phyloP scores from a whole-genome alignment of 345 rosid species.

The Euphorbia tirucalli region DNA sequence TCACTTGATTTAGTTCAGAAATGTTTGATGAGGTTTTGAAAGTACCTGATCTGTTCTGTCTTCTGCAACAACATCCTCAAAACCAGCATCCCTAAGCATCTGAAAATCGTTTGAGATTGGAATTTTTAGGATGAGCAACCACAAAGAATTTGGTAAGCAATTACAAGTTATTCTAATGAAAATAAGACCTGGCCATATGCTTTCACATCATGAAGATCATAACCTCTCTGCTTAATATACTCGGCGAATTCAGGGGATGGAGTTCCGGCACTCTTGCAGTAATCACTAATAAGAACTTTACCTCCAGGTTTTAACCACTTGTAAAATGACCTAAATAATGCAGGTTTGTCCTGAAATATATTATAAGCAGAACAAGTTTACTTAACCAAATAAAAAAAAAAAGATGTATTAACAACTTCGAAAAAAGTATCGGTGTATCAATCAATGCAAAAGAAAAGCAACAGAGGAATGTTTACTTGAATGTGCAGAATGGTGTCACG shows the following conservation, averaged over 20 bases:
- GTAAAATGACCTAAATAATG: constrained; percentile 75
- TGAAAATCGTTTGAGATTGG: constrained; percentile 18
- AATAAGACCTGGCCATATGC: constrained; percentile 73
- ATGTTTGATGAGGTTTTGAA: neutral
- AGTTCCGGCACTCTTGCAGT: constrained; percentile 68
- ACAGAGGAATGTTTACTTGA: constrained; percentile 43
- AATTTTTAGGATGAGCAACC: neutral
- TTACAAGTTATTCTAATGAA: constrained; percentile 5
- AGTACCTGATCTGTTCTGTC: constrained; percentile 82
- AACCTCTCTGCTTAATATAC: constrained; percentile 86
- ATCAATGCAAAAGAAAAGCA: neutral
- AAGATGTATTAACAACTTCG: too few relatives aligned
- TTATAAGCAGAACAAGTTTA: neutral
- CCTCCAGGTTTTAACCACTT: constrained; percentile 98
- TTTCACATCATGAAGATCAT: constrained; percentile 82
- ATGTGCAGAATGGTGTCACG: constrained; percentile 96
- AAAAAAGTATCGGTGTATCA: too few relatives aligned
- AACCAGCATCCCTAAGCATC: constrained; percentile 93
- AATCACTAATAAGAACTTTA: constrained; percentile 84
- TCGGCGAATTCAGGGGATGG: constrained; percentile 64
- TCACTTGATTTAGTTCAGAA: neutral
- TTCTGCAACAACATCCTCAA: constrained; percentile 65
- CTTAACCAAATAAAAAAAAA: too few relatives aligned
- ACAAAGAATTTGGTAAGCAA: constrained; percentile 1
- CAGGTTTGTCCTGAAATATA: constrained; percentile 77